Evolutionary conservation across 2,329 filamentous ascomycete species (phyloP).

Genomic region (Sporothrix schenckii): DNA sequence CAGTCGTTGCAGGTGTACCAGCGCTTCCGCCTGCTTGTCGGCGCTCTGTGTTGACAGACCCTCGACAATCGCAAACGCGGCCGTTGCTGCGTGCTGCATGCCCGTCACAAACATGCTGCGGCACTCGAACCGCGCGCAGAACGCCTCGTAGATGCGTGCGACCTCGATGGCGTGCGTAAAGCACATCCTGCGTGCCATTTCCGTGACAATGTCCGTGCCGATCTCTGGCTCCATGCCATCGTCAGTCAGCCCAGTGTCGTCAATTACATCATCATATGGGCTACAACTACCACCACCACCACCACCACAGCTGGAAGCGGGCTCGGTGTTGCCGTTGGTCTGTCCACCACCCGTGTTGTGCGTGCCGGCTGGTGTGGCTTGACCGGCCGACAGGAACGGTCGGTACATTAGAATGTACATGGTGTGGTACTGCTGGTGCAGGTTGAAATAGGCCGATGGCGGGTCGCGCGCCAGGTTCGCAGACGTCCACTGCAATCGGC

Average conservation of each 20-base stretch:
- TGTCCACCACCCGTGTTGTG: constrained; percentile 22
- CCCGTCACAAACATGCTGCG: constrained; percentile 33
- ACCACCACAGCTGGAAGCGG: neutral
- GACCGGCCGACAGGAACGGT: constrained; percentile 30
- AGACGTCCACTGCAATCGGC: constrained; percentile 40
- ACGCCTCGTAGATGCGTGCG: constrained; percentile 30
- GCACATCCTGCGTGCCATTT: constrained; percentile 30
- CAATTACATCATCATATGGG: constrained; percentile 5
- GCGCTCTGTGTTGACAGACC: constrained; percentile 24
- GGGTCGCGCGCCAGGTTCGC: constrained; percentile 38
- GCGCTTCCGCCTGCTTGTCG: constrained; percentile 26
- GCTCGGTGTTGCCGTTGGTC: constrained; percentile 2
- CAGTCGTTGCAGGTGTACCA: constrained; percentile 29
- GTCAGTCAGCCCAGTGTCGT: neutral
- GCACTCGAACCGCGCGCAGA: constrained; percentile 28
- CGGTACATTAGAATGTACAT: constrained; percentile 30
- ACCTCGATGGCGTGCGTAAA: constrained; percentile 31
- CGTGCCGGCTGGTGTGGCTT: constrained; percentile 22
- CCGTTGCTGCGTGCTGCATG: constrained; percentile 33
- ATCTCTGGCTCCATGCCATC: constrained; percentile 27
- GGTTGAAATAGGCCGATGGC: constrained; percentile 28
- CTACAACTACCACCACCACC: neutral
- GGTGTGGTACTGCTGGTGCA: constrained; percentile 32
- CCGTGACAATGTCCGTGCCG: constrained; percentile 27
- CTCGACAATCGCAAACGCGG: constrained; percentile 31